These are phyloP conservation scores for Staphylotrichum longicolle DNA, from an alignment of 495 filamentous ascomycete species.

Conservation along the genomic window DNA sequence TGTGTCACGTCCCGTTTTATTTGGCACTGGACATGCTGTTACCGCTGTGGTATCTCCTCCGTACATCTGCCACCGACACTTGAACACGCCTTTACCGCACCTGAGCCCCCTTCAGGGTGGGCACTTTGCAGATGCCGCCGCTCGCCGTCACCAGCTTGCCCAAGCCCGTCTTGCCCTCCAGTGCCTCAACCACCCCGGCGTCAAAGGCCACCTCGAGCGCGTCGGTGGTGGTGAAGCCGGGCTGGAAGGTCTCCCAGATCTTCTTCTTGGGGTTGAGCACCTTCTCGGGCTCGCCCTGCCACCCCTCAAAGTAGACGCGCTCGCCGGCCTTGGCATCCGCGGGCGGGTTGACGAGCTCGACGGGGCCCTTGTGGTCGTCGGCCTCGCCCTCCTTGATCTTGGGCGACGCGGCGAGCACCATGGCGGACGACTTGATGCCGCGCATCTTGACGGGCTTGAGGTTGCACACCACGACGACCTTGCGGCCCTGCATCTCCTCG, in stretches of 20 bases:
- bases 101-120: constrained; percentile 65
- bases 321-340: constrained; percentile 76
- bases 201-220: constrained; percentile 70
- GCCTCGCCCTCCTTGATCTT: constrained; percentile 69
- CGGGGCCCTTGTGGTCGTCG: constrained; percentile 82
- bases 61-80: background rate
- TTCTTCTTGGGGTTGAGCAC: constrained; percentile 98
- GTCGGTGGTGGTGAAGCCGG: constrained; percentile 85
- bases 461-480: constrained; percentile 93
- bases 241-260: constrained; percentile 93
- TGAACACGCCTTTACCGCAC: constrained; percentile 53
- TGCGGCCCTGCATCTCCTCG: constrained; percentile 92
- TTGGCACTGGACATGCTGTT: constrained; percentile 1
- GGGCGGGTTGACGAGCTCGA: constrained; percentile 89
- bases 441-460: constrained; percentile 99
- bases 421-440: constrained; percentile 89
- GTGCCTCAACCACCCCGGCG: constrained; percentile 46
- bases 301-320: constrained; percentile 89
- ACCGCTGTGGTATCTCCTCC: constrained; percentile 6
- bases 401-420: constrained; percentile 95
- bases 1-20: background rate
- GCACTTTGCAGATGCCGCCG: constrained; percentile 71
- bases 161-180: constrained; percentile 57
- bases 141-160: constrained; percentile 69
- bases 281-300: constrained; percentile 86